phyloP scores from a whole-genome alignment of 805 yeast species.

The Priceomyces haplophilus region DNA sequence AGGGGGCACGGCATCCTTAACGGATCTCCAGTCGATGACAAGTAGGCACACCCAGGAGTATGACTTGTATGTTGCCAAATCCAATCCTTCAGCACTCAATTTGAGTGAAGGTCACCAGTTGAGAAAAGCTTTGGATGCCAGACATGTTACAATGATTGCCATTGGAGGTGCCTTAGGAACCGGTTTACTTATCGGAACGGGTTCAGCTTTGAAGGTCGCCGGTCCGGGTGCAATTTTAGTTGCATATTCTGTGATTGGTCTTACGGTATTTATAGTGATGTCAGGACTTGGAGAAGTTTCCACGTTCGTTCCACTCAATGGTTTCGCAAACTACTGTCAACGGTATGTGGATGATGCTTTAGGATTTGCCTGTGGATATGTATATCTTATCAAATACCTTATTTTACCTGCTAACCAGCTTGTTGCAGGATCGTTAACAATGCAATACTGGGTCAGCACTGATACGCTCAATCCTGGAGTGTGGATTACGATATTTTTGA shows the following conservation, averaged over 20 bases:
- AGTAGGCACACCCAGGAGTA: conserved; percentile 48
- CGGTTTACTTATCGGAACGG: conserved; percentile 76
- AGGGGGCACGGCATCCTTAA: neutral
- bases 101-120: conserved; percentile 45
- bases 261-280: conserved; percentile 67
- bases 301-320: conserved; percentile 63
- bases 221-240: conserved; percentile 68
- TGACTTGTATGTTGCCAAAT: conserved; percentile 43
- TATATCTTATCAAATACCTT: conserved; percentile 53
- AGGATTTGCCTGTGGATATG: conserved; percentile 69
- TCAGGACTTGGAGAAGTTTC: conserved; percentile 68
- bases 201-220: conserved; percentile 62
- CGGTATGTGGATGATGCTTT: conserved; percentile 64
- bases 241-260: conserved; percentile 68
- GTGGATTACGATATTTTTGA: conserved; percentile 51
- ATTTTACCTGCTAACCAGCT: conserved; percentile 62
- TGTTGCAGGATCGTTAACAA: conserved; percentile 56
- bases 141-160: conserved; percentile 72
- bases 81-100: conserved; percentile 35
- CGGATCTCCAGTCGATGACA: conserved; percentile 27
- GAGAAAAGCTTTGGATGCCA: conserved; percentile 45
- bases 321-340: conserved; percentile 63
- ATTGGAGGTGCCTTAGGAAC: conserved; percentile 85
- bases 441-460: conserved; percentile 51
- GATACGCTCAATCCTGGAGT: conserved; percentile 52